These are phyloP conservation scores for Lichtheimia ornata DNA, from an alignment of 371 early-diverging fungal species.

Conservation along the genomic window DNA sequence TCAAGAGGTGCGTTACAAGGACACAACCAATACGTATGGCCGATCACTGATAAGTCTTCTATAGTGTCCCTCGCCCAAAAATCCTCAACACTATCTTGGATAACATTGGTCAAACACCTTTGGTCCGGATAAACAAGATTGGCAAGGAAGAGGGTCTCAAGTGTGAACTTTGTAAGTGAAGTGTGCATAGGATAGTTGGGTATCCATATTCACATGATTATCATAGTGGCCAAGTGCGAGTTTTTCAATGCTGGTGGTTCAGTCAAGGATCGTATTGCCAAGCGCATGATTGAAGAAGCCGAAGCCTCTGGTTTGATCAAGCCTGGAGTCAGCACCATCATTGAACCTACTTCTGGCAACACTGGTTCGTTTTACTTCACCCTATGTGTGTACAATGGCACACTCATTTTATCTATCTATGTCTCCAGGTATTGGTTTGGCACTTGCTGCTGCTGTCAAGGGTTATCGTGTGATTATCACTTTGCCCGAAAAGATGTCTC, in stretches of 20 bases:
- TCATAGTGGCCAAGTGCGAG: conserved; percentile 93
- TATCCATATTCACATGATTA: neutral
- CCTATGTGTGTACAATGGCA: neutral
- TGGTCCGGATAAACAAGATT: conserved; percentile 88
- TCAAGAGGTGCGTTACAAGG: conserved; percentile 7
- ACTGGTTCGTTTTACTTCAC: conserved; percentile 61
- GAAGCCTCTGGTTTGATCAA: conserved; percentile 87
- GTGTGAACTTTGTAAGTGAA: conserved; percentile 90
- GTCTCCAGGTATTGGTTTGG: conserved; percentile 78
- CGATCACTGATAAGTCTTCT: neutral
- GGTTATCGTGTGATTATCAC: conserved; percentile 97
- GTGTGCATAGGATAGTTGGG: conserved; percentile 19
- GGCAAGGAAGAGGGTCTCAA: conserved; percentile 83
- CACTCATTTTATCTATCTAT: no score
- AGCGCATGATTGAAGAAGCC: conserved; percentile 94
- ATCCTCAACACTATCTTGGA: conserved; percentile 82
- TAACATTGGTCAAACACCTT: conserved; percentile 95
- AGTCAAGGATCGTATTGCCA: conserved; percentile 97
- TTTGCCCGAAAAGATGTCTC: conserved; percentile 97
- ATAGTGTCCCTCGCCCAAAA: conserved; percentile 62
- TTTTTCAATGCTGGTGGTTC: conserved; percentile 98
- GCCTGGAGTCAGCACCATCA: conserved; percentile 88
- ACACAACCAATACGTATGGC: neutral
- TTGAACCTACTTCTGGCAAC: conserved; percentile 97
- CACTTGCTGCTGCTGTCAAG: conserved; percentile 93